These are phyloP conservation scores for Phytophthora ohioensis DNA, from an alignment of 352 stramenopile genomes.

Conservation along the genomic window DNA sequence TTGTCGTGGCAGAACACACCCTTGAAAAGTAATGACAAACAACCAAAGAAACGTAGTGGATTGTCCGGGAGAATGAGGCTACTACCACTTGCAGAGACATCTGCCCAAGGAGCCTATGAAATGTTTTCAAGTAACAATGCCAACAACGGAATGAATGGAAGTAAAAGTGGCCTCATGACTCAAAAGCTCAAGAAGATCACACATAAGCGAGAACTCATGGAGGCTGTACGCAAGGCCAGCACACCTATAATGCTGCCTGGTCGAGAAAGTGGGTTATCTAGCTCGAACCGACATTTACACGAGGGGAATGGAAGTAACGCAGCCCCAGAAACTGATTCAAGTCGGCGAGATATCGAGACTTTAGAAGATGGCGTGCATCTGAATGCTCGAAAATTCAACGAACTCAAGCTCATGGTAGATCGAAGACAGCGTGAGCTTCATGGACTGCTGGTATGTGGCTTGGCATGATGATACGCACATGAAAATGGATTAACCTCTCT, in stretches of 20 bases:
- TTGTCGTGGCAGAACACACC: constrained; percentile 34
- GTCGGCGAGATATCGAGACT: constrained; percentile 65
- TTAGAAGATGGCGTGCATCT: constrained; percentile 77
- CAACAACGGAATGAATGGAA: constrained; percentile 33
- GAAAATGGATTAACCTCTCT: too few relatives aligned
- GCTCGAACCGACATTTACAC: constrained; percentile 39
- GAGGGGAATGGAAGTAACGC: constrained; percentile 28
- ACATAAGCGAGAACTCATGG: constrained; percentile 77
- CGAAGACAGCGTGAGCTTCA: constrained; percentile 73
- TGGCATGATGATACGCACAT: background rate
- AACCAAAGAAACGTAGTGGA: constrained; percentile 62
- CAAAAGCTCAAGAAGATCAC: constrained; percentile 80
- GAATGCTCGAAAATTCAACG: constrained; percentile 84
- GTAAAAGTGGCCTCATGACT: constrained; percentile 26
- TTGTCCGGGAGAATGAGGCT: constrained; percentile 55
- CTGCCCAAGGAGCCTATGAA: constrained; percentile 35
- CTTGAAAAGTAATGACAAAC: constrained; percentile 42
- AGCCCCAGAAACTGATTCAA: constrained; percentile 50
- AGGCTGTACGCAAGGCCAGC: constrained; percentile 80
- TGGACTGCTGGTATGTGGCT: constrained; percentile 49
- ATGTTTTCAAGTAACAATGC: constrained; percentile 45
- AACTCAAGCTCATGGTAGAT: constrained; percentile 76
- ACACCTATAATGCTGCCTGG: constrained; percentile 67
- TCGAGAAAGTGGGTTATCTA: constrained; percentile 43
- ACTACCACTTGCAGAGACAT: constrained; percentile 55